A percentile compares a stretch with the other conserved stretches of the same genome.
These are phyloP conservation scores for Centaurea solstitialis DNA, from an alignment of 129 eudicot species.

Conservation along the genomic window DNA sequence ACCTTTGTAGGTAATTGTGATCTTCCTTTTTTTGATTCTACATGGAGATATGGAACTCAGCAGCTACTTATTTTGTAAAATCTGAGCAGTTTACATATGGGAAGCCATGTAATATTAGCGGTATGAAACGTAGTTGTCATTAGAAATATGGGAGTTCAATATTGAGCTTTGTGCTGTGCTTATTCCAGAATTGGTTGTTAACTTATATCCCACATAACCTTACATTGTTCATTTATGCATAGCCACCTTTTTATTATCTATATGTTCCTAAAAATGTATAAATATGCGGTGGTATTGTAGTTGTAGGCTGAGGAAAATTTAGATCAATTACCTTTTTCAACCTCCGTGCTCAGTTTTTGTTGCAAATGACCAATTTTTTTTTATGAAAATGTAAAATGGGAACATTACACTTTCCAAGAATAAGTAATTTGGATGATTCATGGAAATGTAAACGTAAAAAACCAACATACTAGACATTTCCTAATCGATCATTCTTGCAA, in stretches of 20 bases:
- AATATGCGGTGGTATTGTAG: not conserved
- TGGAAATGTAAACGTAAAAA: conserved; percentile 4
- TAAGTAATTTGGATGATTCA: not conserved
- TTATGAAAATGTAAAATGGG: not conserved
- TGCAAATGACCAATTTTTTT: not conserved
- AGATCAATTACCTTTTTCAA: not conserved
- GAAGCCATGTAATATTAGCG: conserved; percentile 1
- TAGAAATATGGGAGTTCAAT: not conserved
- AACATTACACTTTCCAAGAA: not conserved
- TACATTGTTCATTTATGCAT: not conserved
- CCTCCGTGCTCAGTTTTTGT: not conserved
- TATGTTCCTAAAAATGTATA: not conserved
- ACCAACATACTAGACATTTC: not conserved
- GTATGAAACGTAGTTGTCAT: not conserved
- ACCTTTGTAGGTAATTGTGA: not conserved
- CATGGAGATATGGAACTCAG: not conserved
- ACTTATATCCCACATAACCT: not conserved
- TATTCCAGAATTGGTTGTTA: not conserved
- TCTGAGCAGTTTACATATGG: not conserved
- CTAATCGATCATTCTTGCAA: conserved; percentile 4
- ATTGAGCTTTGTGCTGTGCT: not conserved
- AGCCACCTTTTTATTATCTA: not conserved
- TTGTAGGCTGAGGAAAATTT: not conserved
- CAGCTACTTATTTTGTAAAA: not conserved
- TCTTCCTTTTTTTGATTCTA: not conserved